Conservation (phyloP, 1,139 yeast species). For the Blastobotrys buckinghamii region DNA sequence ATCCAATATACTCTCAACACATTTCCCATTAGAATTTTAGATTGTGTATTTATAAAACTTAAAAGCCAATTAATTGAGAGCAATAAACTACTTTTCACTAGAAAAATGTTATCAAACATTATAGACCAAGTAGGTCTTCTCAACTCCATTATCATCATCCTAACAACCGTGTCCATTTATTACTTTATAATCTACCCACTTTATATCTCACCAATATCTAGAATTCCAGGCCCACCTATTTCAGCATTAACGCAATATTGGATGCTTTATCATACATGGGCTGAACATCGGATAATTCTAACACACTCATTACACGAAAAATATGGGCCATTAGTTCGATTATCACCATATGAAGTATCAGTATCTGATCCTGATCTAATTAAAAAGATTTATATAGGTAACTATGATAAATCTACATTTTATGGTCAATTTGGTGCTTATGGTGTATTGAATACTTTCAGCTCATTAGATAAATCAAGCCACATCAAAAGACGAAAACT, state of each 20-base stretch:
- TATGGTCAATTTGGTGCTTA: constrained; percentile 60
- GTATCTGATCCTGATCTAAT: constrained; percentile 49
- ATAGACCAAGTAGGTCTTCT: neutral
- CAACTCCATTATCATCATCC: neutral
- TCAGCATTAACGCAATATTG: constrained; percentile 45
- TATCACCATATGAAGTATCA: constrained; percentile 59
- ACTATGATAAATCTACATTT: constrained; percentile 55
- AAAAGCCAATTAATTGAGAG: no score
- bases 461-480: constrained; percentile 43
- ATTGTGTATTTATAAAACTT: no score
- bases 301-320: constrained; percentile 48
- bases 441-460: constrained; percentile 53
- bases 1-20: no score
- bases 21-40: no score
- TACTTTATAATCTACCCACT: constrained; percentile 17
- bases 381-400: constrained; percentile 51
- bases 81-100: no score
- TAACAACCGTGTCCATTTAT: constrained; percentile 5
- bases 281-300: constrained; percentile 45
- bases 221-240: constrained; percentile 57
- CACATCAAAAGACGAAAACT: constrained; percentile 41
- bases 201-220: constrained; percentile 30
- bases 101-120: neutral
- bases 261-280: constrained; percentile 49
- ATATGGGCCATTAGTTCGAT: constrained; percentile 57